phyloP scores from a whole-genome alignment of 306 rosid species.

The Acacia acuminata region DNA sequence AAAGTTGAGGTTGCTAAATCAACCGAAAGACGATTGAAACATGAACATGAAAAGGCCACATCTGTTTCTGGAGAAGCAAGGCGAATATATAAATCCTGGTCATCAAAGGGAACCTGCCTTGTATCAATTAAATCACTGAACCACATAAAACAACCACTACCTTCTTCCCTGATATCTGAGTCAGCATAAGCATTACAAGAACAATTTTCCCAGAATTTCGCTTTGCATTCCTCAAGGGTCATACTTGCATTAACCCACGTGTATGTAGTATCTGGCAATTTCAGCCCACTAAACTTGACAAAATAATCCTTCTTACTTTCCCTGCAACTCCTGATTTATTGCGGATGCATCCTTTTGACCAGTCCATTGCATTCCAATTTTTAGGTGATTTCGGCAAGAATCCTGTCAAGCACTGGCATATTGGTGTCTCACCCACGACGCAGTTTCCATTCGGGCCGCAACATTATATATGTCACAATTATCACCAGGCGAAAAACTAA shows the following conservation, averaged over 20 bases:
- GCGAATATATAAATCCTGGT: conserved; percentile 34
- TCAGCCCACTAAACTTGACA: background rate
- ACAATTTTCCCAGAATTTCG: conserved; percentile 21
- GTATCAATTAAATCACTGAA: conserved; percentile 39
- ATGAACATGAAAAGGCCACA: background rate
- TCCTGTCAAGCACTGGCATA: background rate
- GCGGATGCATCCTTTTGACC: background rate
- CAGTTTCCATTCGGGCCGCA: background rate
- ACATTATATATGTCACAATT: background rate
- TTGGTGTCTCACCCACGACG: background rate
- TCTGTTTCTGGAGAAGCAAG: conserved; percentile 24
- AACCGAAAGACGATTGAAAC: background rate
- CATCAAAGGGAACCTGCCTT: background rate
- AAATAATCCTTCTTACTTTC: background rate
- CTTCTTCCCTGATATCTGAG: conserved; percentile 17
- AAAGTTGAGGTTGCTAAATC: background rate
- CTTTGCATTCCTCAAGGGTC: conserved; percentile 12
- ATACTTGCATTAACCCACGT: conserved; percentile 13
- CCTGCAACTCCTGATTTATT: background rate
- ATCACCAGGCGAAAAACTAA: background rate
- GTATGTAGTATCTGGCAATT: conserved; percentile 29
- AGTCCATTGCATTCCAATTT: background rate
- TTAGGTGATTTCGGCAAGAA: background rate
- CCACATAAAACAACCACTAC: conserved; percentile 41
- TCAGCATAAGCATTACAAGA: conserved; percentile 35